phyloP scores from a whole-genome alignment of 2,329 filamentous ascomycete species.

The Penicillium verrucosum region DNA sequence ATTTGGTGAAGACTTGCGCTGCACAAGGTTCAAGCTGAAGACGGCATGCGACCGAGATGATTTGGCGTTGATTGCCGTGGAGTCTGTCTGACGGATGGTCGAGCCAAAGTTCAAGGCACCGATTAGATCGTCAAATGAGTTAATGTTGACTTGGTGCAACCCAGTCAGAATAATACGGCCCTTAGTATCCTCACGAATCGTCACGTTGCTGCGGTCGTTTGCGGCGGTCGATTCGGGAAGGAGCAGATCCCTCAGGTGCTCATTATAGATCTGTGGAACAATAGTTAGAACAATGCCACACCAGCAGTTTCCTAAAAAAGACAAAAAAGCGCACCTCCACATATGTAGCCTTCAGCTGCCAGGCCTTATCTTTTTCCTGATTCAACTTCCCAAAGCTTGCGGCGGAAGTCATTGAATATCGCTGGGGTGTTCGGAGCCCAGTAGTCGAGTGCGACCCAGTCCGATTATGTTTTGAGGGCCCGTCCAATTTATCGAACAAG shows the following conservation, averaged over 20 bases:
- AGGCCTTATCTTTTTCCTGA: constrained; percentile 73
- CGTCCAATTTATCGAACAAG: constrained; percentile 83
- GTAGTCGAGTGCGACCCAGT: constrained; percentile 66
- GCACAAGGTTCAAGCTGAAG: constrained; percentile 86
- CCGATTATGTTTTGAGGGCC: constrained; percentile 52
- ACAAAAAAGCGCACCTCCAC: constrained; percentile 56
- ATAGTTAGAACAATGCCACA: constrained; percentile 4
- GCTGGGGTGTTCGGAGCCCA: constrained; percentile 73
- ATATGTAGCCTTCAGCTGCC: constrained; percentile 91
- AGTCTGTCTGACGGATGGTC: constrained; percentile 90
- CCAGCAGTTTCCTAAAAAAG: neutral
- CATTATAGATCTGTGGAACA: constrained; percentile 79
- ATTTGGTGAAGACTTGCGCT: constrained; percentile 61
- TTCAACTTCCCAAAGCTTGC: constrained; percentile 45
- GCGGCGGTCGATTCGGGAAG: constrained; percentile 68
- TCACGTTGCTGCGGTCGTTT: constrained; percentile 73
- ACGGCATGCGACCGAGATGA: constrained; percentile 97
- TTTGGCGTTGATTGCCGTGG: constrained; percentile 94
- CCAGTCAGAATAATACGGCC: constrained; percentile 93
- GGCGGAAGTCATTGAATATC: constrained; percentile 66
- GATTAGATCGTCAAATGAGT: constrained; percentile 87
- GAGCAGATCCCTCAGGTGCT: constrained; percentile 86
- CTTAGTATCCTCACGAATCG: constrained; percentile 89
- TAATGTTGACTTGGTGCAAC: constrained; percentile 80
- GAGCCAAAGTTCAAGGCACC: constrained; percentile 89